Evolutionary conservation across 2,329 filamentous ascomycete genomes (phyloP).

Genomic region (Ceratocystis ficicola): DNA sequence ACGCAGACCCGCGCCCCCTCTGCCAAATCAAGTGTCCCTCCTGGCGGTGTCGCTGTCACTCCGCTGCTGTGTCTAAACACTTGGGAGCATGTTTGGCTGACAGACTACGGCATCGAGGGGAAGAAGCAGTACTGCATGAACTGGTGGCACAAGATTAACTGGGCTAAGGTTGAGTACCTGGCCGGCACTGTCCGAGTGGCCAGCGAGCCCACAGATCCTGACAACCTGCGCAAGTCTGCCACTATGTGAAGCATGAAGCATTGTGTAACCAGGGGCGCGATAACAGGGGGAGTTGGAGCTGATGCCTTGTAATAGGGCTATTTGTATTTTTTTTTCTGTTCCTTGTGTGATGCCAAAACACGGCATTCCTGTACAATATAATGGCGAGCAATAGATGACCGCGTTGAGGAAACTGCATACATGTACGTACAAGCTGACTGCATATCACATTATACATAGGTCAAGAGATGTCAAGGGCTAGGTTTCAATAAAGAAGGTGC

Average conservation of each 20-base stretch:
- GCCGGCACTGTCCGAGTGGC: slow-evolving; percentile 23
- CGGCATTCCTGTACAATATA: slow-evolving; percentile 22
- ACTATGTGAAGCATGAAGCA: not conserved
- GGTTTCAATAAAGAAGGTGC: too few species aligned
- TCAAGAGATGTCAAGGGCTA: not conserved
- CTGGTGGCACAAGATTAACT: slow-evolving; percentile 87
- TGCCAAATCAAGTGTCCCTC: slow-evolving; percentile 29
- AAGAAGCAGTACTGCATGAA: slow-evolving; percentile 63
- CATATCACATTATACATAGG: not conserved
- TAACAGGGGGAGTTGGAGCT: not conserved
- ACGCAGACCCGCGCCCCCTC: slow-evolving; percentile 20
- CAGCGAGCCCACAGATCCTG: slow-evolving; percentile 10
- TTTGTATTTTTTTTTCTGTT: slow-evolving; percentile 15
- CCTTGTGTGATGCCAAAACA: slow-evolving; percentile 6
- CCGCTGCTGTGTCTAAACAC: slow-evolving; percentile 87
- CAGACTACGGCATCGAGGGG: slow-evolving; percentile 62
- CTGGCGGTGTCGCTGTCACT: slow-evolving; percentile 55
- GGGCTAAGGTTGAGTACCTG: slow-evolving; percentile 53
- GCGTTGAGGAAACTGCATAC: not conserved
- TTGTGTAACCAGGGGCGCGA: not conserved
- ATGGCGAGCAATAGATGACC: slow-evolving; percentile 15
- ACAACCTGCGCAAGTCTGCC: not conserved
- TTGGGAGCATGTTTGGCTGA: slow-evolving; percentile 89
- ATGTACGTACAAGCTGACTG: not conserved
- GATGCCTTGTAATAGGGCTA: not conserved